Evolutionary conservation across 129 eudicot genomes (phyloP).

Genomic region (Erigeron canadensis): DNA sequence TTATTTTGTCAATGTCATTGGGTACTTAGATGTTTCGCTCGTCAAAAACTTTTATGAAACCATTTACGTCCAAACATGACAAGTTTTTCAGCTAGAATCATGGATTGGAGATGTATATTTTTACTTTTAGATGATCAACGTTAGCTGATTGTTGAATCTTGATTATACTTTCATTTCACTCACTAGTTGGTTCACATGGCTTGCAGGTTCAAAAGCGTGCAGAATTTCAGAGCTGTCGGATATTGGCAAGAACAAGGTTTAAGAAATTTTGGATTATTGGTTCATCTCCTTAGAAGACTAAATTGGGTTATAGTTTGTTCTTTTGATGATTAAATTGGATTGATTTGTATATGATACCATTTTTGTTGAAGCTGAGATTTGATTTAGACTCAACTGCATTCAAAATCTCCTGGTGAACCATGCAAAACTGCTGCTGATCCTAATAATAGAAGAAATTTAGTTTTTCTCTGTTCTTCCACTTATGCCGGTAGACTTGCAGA

Average conservation of each 20-base stretch:
- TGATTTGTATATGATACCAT: neutral
- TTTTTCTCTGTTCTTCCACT: neutral
- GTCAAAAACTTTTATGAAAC: constrained; percentile 5
- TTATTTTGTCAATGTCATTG: neutral
- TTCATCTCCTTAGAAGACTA: constrained; percentile 33
- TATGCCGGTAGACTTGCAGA: constrained; percentile 10
- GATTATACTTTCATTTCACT: neutral
- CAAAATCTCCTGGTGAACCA: constrained; percentile 26
- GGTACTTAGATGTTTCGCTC: neutral
- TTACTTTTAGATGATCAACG: neutral
- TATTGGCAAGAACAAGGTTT: constrained; percentile 33
- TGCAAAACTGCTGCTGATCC: constrained; percentile 31
- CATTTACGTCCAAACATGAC: neutral
- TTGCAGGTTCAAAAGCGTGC: constrained; percentile 42
- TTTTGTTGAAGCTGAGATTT: neutral
- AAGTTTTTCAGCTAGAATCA: neutral
- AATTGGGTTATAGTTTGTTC: constrained; percentile 21
- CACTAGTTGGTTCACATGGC: constrained; percentile 18
- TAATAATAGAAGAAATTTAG: constrained; percentile 30
- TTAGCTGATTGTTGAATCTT: constrained; percentile 3
- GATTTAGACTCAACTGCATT: constrained; percentile 22
- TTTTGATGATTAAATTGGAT: constrained; percentile 22
- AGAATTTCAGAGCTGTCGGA: constrained; percentile 31
- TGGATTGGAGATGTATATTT: neutral
- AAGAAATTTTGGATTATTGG: constrained; percentile 33